phyloP scores from a whole-genome alignment of 192 early-diverging fungal genomes.

The Phycomyces nitens region DNA sequence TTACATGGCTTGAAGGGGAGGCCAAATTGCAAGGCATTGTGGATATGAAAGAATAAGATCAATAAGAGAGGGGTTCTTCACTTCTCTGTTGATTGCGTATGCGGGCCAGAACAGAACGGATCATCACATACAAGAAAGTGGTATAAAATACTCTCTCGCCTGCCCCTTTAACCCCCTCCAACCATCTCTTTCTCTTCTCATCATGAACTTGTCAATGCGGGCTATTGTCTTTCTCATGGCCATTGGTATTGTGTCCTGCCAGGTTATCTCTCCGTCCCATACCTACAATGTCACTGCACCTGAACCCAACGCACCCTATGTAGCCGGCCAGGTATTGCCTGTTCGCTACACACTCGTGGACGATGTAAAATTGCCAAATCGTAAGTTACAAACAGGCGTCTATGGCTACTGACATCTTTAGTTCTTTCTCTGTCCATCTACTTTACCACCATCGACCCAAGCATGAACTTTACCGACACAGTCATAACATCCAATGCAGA shows the following conservation, averaged over 20 bases:
- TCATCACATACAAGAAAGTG: background rate
- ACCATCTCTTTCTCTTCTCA: conserved; percentile 2
- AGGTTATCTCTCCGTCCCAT: conserved; percentile 17
- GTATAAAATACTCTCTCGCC: background rate
- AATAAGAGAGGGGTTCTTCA: background rate
- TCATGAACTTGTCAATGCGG: conserved; percentile 1
- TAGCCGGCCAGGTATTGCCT: conserved; percentile 27
- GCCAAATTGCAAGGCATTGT: too few species aligned
- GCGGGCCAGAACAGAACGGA: background rate
- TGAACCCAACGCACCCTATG: conserved; percentile 27
- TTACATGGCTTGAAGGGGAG: too few species aligned
- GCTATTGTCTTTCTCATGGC: background rate
- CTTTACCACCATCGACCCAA: conserved; percentile 11
- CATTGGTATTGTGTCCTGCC: conserved; percentile 1
- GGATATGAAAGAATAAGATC: background rate
- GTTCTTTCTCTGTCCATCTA: conserved; percentile 16
- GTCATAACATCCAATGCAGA: conserved; percentile 30
- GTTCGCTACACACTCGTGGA: conserved; percentile 22
- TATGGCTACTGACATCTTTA: too few species aligned
- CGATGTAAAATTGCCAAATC: conserved; percentile 12
- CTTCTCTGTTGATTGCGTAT: background rate
- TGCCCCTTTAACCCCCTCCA: background rate
- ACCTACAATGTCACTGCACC: conserved; percentile 30
- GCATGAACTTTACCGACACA: conserved; percentile 8
- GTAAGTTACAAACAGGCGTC: too few species aligned